Evolutionary conservation across 768 basidiomycete species (phyloP).

Genomic region (Serendipita indica): DNA sequence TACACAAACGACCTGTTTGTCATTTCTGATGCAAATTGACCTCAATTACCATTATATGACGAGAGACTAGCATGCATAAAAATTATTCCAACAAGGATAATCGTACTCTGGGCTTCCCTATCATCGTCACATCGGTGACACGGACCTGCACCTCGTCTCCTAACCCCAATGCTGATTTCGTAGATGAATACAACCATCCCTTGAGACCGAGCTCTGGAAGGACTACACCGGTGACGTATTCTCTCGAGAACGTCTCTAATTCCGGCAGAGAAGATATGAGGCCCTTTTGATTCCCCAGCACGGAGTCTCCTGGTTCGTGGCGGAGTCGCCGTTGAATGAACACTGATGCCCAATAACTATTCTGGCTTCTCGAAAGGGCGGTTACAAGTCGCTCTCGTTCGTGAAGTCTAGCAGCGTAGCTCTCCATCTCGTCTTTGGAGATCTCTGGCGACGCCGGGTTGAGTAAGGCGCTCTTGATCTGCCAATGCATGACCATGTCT

Average conservation of each 20-base stretch:
- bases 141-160: not conserved
- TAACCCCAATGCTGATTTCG: not conserved
- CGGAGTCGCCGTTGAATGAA: slow-evolving; percentile 29
- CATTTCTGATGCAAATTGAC: too few species aligned
- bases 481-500: slow-evolving; percentile 83
- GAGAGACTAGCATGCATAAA: too few species aligned
- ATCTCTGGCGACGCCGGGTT: slow-evolving; percentile 17
- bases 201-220: not conserved
- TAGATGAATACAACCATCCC: not conserved
- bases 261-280: not conserved
- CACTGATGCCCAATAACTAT: slow-evolving; percentile 28
- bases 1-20: too few species aligned
- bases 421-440: slow-evolving; percentile 30
- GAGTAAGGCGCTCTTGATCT: slow-evolving; percentile 62
- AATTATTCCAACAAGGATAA: not conserved
- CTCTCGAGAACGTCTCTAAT: not conserved
- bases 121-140: not conserved
- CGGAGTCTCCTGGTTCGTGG: not conserved
- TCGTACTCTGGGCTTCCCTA: not conserved
- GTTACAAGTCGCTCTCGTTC: slow-evolving; percentile 25
- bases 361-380: slow-evolving; percentile 22
- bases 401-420: slow-evolving; percentile 27
- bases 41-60: too few species aligned
- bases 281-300: not conserved
- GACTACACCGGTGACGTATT: not conserved